Percentiles rank a stretch among this genome's conserved stretches.
Conservation (phyloP, 441 rosid species). For the Mallotus japonicus region DNA sequence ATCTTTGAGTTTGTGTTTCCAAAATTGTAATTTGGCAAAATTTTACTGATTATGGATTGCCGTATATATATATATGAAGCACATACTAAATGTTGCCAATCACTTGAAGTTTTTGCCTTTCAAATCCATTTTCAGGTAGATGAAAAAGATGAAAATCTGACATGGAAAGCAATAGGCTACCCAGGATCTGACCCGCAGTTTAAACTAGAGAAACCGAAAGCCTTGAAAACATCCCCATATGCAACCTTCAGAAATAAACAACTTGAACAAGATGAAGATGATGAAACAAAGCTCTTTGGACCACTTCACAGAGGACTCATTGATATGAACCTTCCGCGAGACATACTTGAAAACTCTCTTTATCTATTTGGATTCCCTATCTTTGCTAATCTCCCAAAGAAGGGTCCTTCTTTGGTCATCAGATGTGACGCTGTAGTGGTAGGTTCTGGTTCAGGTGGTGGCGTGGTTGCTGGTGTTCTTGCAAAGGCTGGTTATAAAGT, state of each 20-base stretch:
- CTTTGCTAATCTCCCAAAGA: conserved; percentile 21
- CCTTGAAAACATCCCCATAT: conserved; percentile 5
- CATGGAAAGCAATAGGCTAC: conserved; percentile 78
- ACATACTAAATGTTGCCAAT: background rate
- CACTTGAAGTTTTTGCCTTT: background rate
- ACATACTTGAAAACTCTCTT: conserved; percentile 37
- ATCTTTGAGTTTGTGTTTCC: too few relatives aligned
- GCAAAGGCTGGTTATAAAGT: conserved; percentile 77
- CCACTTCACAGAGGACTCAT: conserved; percentile 58
- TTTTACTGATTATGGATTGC: too few relatives aligned
- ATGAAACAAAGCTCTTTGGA: conserved; percentile 42
- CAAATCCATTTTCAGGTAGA: conserved; percentile 42
- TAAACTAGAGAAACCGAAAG: conserved; percentile 12
- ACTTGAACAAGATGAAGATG: background rate
- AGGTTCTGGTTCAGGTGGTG: conserved; percentile 83
- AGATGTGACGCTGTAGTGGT: conserved; percentile 74
- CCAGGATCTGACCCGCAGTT: conserved; percentile 58
- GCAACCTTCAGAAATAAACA: background rate
- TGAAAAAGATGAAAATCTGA: conserved; percentile 47
- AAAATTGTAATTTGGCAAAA: too few relatives aligned
- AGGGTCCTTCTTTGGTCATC: conserved; percentile 43
- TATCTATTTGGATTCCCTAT: conserved; percentile 43
- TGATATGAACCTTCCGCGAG: conserved; percentile 44
- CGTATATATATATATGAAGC: too few relatives aligned
- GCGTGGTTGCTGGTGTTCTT: conserved; percentile 71